These are phyloP conservation scores for Cyclotella atomus DNA, from an alignment of 108 stramenopile species.

Conservation along the genomic window DNA sequence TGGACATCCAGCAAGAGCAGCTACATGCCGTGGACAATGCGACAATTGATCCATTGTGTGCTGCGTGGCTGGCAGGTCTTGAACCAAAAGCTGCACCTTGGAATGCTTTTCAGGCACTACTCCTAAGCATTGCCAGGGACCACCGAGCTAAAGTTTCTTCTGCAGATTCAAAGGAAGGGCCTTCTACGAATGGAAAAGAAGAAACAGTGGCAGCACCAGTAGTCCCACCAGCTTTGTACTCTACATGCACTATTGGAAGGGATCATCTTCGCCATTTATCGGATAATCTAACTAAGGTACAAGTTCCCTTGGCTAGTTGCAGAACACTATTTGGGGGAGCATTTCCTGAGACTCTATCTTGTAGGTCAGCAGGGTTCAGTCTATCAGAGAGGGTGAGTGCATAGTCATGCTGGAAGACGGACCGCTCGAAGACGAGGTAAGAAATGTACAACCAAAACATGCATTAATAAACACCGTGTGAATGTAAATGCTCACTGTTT, in stretches of 20 bases:
- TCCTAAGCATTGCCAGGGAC: not conserved
- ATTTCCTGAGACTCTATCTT: not conserved
- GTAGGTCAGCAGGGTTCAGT: not conserved
- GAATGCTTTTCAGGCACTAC: not conserved
- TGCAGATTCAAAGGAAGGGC: not conserved
- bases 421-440: conserved; percentile 3
- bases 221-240: not conserved
- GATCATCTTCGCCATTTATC: not conserved
- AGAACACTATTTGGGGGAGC: not conserved
- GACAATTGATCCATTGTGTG: not conserved
- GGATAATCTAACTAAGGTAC: conserved; percentile 1
- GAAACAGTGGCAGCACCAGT: not conserved
- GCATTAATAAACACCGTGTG: too few relatives aligned
- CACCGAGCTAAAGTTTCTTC: not conserved
- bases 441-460: too few relatives aligned
- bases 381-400: conserved; percentile 2
- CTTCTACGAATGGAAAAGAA: not conserved
- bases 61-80: conserved; percentile 1
- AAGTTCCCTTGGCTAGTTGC: not conserved
- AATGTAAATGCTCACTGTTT: not conserved
- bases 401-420: conserved; percentile 9
- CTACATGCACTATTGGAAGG: not conserved
- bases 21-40: not conserved
- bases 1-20: not conserved
- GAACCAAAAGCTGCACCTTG: not conserved